Conservation (phyloP, 139 green algal genomes). For the Micractinium conductrix region DNA sequence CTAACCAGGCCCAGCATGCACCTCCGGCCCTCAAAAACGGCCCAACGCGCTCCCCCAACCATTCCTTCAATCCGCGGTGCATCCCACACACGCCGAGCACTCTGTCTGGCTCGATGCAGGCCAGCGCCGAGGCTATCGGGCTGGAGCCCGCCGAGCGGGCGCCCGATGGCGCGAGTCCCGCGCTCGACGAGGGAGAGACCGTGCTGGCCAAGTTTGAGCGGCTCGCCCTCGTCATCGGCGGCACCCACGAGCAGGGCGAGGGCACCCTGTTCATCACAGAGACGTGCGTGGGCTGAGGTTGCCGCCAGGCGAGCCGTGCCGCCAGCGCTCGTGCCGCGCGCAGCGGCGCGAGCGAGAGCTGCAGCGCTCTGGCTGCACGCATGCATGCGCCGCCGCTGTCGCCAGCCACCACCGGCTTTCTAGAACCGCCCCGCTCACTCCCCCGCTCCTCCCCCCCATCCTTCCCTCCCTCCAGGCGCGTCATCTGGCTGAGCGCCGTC, state of each 20-base stretch:
- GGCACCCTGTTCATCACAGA: constrained; percentile 40
- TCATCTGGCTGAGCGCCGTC: constrained; percentile 30
- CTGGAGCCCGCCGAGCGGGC: background rate
- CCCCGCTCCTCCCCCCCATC: background rate
- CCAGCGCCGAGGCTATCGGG: constrained; percentile 21
- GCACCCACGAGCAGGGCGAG: constrained; percentile 13
- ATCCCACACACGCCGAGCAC: no score
- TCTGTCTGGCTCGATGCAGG: no score
- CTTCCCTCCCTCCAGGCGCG: constrained; percentile 26
- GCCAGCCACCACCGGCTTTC: background rate
- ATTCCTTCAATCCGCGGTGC: no score
- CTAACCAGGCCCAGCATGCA: no score
- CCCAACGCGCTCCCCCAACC: no score
- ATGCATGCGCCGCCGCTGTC: constrained; percentile 6
- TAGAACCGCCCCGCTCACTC: background rate
- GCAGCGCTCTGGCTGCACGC: background rate
- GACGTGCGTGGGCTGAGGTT: constrained; percentile 25
- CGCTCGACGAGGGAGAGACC: constrained; percentile 34
- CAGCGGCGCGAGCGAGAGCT: background rate
- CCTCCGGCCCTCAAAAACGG: no score
- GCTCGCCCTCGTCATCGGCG: constrained; percentile 30
- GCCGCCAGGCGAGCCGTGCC: no score
- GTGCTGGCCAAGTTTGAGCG: constrained; percentile 38
- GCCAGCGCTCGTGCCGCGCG: background rate
- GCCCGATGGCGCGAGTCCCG: background rate